phyloP scores from a whole-genome alignment of 2,329 filamentous ascomycete genomes.

The Trichophyton mentagrophytes region DNA sequence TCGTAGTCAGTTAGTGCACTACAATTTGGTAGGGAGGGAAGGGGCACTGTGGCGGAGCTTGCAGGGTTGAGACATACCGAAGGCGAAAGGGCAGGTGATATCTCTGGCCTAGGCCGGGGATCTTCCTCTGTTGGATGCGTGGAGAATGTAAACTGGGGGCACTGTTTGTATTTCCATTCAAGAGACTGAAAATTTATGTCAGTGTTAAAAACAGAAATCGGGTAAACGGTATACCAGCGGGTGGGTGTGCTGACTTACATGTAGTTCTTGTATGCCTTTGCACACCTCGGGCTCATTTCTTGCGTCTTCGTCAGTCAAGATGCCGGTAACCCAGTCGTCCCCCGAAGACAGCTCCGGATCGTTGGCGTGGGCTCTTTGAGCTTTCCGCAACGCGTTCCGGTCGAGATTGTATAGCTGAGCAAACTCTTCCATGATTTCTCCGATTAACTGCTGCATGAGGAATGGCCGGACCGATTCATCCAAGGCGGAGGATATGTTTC shows the following conservation, averaged over 20 bases:
- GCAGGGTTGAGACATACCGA: conserved; percentile 28
- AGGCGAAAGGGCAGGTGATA: conserved; percentile 38
- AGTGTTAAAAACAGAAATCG: not conserved
- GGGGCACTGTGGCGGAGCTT: not conserved
- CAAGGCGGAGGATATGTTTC: conserved; percentile 56
- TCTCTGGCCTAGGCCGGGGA: conserved; percentile 41
- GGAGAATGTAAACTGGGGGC: conserved; percentile 66
- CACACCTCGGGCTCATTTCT: conserved; percentile 41
- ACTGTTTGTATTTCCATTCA: conserved; percentile 71
- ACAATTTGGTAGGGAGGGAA: not conserved
- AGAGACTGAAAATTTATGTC: conserved; percentile 21
- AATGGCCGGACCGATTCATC: conserved; percentile 34
- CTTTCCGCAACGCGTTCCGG: conserved; percentile 23
- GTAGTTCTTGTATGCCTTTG: conserved; percentile 46
- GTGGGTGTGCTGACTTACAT: conserved; percentile 32
- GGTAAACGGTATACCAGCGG: not conserved
- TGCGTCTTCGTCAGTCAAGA: conserved; percentile 40
- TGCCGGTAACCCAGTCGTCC: conserved; percentile 27
- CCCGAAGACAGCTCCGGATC: conserved; percentile 24
- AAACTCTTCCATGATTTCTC: conserved; percentile 54
- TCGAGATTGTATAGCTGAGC: conserved; percentile 47
- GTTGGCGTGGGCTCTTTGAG: conserved; percentile 23
- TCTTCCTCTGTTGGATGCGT: conserved; percentile 48
- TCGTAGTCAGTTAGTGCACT: conserved; percentile 3
- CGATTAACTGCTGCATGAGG: conserved; percentile 36